phyloP scores from a whole-genome alignment of 2,329 filamentous ascomycete species.

The Aspergillus fructus region DNA sequence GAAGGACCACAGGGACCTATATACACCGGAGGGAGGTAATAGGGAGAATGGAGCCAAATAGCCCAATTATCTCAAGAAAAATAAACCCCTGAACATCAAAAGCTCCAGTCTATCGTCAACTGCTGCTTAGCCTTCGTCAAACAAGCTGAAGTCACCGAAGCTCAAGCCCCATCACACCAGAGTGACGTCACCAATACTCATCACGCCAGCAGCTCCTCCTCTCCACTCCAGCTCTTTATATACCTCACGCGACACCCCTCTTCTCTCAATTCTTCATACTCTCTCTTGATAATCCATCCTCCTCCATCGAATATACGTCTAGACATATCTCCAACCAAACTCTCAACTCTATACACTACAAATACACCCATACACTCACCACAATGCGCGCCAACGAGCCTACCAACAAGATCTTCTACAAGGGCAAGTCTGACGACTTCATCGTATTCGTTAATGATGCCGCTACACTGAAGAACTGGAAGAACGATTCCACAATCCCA shows the following conservation, averaged over 20 bases:
- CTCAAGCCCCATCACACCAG: neutral
- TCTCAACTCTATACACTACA: neutral
- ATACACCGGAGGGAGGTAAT: neutral
- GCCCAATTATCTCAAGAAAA: neutral
- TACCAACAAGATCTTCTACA: conserved; percentile 80
- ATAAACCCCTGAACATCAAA: neutral
- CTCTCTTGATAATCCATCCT: neutral
- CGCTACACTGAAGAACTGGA: conserved; percentile 75
- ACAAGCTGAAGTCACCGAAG: neutral
- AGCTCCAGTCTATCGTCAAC: neutral
- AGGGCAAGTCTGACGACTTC: conserved; percentile 70
- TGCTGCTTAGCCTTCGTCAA: neutral
- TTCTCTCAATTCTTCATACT: neutral
- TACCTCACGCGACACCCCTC: conserved; percentile 11
- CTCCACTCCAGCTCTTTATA: neutral
- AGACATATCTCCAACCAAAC: neutral
- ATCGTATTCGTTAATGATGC: conserved; percentile 53
- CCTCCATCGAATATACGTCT: neutral
- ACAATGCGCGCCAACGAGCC: conserved; percentile 68
- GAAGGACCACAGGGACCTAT: neutral
- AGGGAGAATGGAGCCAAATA: neutral
- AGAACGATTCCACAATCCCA: conserved; percentile 72
- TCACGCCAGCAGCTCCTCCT: neutral
- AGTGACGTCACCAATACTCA: conserved; percentile 23
- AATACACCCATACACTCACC: neutral